phyloP scores from a whole-genome alignment of 768 basidiomycete genomes.

The Trametes maxima region DNA sequence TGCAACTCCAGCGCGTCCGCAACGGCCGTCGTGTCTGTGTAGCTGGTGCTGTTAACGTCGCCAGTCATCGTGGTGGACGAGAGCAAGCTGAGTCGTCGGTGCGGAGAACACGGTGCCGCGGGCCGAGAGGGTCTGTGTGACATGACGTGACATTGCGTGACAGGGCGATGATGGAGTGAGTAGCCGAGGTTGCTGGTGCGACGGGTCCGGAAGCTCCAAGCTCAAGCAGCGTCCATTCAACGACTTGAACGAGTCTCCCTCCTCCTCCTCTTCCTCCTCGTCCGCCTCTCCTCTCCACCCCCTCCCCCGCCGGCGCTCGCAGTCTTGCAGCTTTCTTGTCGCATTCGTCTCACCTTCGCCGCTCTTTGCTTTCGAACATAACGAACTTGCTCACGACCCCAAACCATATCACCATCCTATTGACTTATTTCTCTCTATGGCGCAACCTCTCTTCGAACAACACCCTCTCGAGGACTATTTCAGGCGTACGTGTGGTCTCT shows the following conservation, averaged over 20 bases:
- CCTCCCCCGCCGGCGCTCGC: not conserved
- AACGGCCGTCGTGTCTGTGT: not conserved
- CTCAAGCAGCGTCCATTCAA: not conserved
- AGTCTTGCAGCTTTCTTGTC: constrained; percentile 15
- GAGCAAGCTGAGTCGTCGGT: not conserved
- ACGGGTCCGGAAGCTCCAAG: not conserved
- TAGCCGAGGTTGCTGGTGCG: constrained; percentile 11
- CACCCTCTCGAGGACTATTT: constrained; percentile 77
- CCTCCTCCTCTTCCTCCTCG: not conserved
- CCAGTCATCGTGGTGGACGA: constrained; percentile 6
- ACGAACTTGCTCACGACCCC: constrained; percentile 21
- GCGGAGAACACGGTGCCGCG: not conserved
- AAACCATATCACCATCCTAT: constrained; percentile 7
- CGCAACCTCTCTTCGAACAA: constrained; percentile 76
- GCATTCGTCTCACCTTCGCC: constrained; percentile 18
- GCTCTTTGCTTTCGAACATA: constrained; percentile 23
- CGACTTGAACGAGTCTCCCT: not conserved
- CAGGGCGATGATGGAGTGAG: not conserved
- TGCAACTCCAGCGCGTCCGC: constrained; percentile 1
- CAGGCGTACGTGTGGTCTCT: constrained; percentile 46
- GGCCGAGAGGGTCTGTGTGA: not conserved
- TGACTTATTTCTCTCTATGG: constrained; percentile 48
- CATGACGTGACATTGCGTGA: constrained; percentile 1
- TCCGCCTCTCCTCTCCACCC: not conserved
- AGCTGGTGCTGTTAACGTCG: no score